Evolutionary conservation across 2,329 filamentous ascomycete species (phyloP).

Genomic region (Trichoderma harzianum): DNA sequence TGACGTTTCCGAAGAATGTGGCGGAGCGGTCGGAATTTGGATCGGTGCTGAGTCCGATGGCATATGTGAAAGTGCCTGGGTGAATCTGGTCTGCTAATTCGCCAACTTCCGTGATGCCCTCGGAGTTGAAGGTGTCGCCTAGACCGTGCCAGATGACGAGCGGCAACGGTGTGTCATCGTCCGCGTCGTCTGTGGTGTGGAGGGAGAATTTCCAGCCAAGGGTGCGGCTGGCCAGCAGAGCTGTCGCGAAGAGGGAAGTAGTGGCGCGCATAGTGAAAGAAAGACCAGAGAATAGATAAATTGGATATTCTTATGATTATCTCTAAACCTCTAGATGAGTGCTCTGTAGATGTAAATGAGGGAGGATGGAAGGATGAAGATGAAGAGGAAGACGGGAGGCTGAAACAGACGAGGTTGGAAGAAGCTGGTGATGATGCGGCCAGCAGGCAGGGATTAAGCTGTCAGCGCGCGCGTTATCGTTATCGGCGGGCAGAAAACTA

Average conservation of each 20-base stretch:
- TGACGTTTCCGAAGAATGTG: conserved; percentile 89
- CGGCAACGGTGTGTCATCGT: conserved; percentile 69
- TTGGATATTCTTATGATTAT: neutral
- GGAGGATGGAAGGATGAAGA: neutral
- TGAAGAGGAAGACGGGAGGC: neutral
- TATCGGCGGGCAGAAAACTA: neutral
- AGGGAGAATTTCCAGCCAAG: conserved; percentile 15
- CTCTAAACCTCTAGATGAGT: neutral
- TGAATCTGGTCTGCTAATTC: conserved; percentile 68
- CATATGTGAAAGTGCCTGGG: conserved; percentile 81
- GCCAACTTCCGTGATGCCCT: conserved; percentile 70
- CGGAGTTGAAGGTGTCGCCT: conserved; percentile 70
- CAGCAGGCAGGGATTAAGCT: neutral
- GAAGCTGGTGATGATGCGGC: neutral
- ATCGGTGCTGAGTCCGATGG: conserved; percentile 67
- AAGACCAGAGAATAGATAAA: too few relatives aligned
- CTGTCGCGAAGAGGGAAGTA: conserved; percentile 2
- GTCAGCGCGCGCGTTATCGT: neutral
- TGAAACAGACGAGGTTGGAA: neutral
- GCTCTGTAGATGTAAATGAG: neutral
- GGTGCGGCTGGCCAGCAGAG: neutral
- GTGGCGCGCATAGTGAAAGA: neutral
- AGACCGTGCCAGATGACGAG: conserved; percentile 91
- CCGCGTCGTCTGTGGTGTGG: conserved; percentile 35
- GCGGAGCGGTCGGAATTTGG: conserved; percentile 69